phyloP scores from a whole-genome alignment of 495 filamentous ascomycete species.

The Penicillium ochrochloron region DNA sequence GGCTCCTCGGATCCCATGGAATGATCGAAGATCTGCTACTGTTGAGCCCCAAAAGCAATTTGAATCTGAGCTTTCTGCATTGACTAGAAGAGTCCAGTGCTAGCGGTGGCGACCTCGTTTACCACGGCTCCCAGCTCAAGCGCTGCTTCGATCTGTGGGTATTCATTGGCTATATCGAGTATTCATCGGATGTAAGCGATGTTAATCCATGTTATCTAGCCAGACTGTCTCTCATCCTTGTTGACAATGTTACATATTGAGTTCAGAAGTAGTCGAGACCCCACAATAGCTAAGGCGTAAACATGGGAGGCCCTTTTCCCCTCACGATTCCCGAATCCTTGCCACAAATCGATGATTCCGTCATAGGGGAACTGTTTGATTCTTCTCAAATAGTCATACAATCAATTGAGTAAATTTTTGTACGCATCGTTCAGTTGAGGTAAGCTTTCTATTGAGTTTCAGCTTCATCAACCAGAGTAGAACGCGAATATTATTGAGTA shows the following conservation, averaged over 20 bases:
- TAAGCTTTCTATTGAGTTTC: background rate
- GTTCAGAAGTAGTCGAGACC: slow-evolving; percentile 1
- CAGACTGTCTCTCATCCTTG: background rate
- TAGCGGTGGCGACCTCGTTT: slow-evolving; percentile 14
- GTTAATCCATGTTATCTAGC: background rate
- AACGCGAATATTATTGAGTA: background rate
- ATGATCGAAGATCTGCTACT: background rate
- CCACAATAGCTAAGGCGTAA: slow-evolving; percentile 14
- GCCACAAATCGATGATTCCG: background rate
- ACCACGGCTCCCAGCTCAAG: slow-evolving; percentile 16
- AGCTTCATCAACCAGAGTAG: background rate
- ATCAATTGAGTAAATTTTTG: background rate
- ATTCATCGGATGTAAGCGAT: slow-evolving; percentile 10
- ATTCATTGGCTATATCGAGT: background rate
- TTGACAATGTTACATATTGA: slow-evolving; percentile 3
- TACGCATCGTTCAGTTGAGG: background rate
- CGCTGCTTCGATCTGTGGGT: background rate
- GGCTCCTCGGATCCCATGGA: background rate
- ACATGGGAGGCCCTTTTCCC: slow-evolving; percentile 1
- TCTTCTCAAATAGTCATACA: background rate
- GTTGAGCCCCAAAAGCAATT: slow-evolving; percentile 2
- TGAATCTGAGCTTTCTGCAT: background rate
- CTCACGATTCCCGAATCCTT: background rate
- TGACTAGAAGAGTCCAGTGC: slow-evolving; percentile 5
- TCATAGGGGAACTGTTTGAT: background rate